Conservation (phyloP, 768 basidiomycete species). For the Russula sp. region DNA sequence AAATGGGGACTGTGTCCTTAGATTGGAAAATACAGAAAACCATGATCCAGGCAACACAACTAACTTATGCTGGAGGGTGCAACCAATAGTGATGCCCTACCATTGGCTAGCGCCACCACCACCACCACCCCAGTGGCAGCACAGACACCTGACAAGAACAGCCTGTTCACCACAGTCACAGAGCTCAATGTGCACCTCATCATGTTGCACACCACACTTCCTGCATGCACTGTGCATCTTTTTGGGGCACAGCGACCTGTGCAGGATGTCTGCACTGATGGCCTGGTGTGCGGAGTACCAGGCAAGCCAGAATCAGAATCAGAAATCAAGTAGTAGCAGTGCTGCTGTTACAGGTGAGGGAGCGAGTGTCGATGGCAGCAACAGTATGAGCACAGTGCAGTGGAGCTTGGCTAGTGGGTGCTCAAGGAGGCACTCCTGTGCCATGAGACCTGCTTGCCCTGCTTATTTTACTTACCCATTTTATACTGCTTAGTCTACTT, state of each 20-base stretch:
- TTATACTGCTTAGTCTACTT: too few species aligned
- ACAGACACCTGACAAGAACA: neutral
- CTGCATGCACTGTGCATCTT: too few species aligned
- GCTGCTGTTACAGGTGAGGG: constrained; percentile 33
- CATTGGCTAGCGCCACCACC: too few species aligned
- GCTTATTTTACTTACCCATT: too few species aligned
- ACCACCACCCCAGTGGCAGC: neutral
- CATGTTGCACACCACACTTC: constrained; percentile 58
- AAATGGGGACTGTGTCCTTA: constrained; percentile 30
- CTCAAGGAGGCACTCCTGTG: constrained; percentile 75
- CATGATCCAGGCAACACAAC: too few species aligned
- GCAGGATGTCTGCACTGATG: constrained; percentile 59
- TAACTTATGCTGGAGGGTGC: neutral
- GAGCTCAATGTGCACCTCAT: constrained; percentile 55
- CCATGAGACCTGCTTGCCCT: too few species aligned
- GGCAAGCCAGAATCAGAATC: constrained; percentile 61
- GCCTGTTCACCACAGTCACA: constrained; percentile 26
- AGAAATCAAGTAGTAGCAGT: constrained; percentile 57
- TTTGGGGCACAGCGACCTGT: constrained; percentile 86
- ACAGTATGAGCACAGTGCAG: too few species aligned
- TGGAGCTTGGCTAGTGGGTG: constrained; percentile 68
- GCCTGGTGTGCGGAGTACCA: neutral
- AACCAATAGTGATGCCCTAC: neutral
- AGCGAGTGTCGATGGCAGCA: constrained; percentile 46
- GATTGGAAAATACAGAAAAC: neutral